Evolutionary conservation across 306 rosid genomes (phyloP), one percentile per base, ranked within the genome.

Genomic region (Pyrus pyrifolia): DNA sequence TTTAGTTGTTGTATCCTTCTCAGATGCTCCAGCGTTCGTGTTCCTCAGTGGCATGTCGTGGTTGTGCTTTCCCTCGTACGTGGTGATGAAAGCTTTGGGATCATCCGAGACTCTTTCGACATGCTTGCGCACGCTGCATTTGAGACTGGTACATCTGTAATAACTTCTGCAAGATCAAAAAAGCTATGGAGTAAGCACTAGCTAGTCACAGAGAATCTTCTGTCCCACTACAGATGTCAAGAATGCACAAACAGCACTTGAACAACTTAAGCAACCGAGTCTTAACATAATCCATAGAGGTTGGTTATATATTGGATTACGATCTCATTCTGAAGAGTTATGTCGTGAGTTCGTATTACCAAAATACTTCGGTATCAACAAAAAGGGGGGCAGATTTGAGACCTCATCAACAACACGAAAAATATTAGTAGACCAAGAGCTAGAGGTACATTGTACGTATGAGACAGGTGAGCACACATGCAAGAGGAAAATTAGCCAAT

Each of bases 31-130:
- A 72, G 83, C 61, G 82, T 77, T 81, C 64, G 88, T 66, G 71
- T 76, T 87, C 82, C 84, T 89, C 21, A 87, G 79, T 67, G 97
- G 91, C 91, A 87, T 90, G 27, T 88, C 96, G 81, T 95, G 97
- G 85, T 95, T 95, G 83, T 95, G 97, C 63, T 92, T 95, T 78
- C 99, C 99, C 83, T 92, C 99, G 44, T 95, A 95, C 7, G 99
- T 95, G 3, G 97, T 95, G 75, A 95, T 86, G 74, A 92, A 95
- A 74, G 99, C 87, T 76, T 78, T 87, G 29, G 97, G 97, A 58
- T 92, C 99, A 69, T 92, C 99, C 1, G 92, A 84, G 76, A 97
- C 88, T 88, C 97, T 88, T 78, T 95, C 99, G 63, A 95, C 99
- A 33, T 95, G 97, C 67, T 92, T 95, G 17, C 97, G 88, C 67